Evolutionary conservation across 1,284 basidiomycete species (phyloP), one percentile per base, ranked within the genome.

Genomic region (Ceratobasidium sp.): DNA sequence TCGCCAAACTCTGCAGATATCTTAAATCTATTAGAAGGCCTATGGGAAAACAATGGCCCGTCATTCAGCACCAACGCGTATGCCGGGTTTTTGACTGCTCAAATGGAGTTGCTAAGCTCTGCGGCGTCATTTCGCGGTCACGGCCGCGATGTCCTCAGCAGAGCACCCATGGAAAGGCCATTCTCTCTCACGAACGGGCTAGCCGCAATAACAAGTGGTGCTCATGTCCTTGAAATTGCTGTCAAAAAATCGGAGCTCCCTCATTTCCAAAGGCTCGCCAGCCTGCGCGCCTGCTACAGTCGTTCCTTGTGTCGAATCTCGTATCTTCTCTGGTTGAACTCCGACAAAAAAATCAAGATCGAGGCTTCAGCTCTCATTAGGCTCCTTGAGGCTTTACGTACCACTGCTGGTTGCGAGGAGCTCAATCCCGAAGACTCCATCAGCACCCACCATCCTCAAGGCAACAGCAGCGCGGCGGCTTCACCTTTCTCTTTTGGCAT

Each of bases 271-370:
- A n/a, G n/a, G n/a, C n/a, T n/a, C n/a, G n/a, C n/a, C n/a, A n/a
- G n/a, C n/a, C n/a, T 61, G 16, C 58, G 58, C n/a, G 58, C 58
- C 6, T 28, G 58, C 43, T 61, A 61, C 26, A 61, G 58, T 28
- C 43, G 58, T 2, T 18, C 41, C 1, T 28, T 61, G 23, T 38
- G 26, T 3, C 58, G 58, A 3, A 30, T 46, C 7, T 43, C 58
- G 11, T 26, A 43, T 7, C 21, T 61, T 1, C 26, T 44, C 1
- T 23, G 58, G 38, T 44, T 44, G 23, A 26, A 61, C 7, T 11
- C 13, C 9, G 28, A 43, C 41, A n/a, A 21, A 46, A 38, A 61
- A 30, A 16, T 61, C 7, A 23, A n/a, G 9, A 13, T 61, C 14
- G 41, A 61, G 8, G 2, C 41, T 7, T 18, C 43, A 3, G 23